Percentiles rank a stretch among this genome's conserved stretches.
phyloP scores from a whole-genome alignment of 2,329 filamentous ascomycete species.

The Endoconidiophora laricicola region DNA sequence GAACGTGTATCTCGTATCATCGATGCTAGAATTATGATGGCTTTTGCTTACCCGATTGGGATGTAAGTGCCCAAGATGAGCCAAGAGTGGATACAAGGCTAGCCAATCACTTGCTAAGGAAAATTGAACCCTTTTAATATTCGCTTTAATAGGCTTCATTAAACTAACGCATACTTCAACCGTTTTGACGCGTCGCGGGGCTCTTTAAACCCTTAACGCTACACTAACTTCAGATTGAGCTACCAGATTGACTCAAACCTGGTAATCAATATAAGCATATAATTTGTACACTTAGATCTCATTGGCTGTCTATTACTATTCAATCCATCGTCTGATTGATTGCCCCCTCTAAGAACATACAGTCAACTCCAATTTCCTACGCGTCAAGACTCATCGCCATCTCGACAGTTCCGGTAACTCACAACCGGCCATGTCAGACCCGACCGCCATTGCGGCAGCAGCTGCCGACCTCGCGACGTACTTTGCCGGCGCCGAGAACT shows the following conservation, averaged over 20 bases:
- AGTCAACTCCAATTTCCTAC: neutral
- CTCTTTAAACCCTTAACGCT: neutral
- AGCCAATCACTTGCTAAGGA: slow-evolving; percentile 1
- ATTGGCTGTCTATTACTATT: too few species aligned
- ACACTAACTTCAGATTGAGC: too few species aligned
- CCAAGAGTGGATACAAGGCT: neutral
- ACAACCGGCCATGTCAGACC: slow-evolving; percentile 3
- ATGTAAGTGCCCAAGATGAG: slow-evolving; percentile 1
- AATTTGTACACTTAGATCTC: neutral
- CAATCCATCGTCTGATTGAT: too few species aligned
- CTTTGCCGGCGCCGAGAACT: slow-evolving; percentile 39
- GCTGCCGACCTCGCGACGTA: slow-evolving; percentile 26
- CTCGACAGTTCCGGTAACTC: neutral
- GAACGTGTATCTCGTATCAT: too few species aligned
- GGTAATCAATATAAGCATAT: neutral
- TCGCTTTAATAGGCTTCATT: neutral
- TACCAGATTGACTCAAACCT: too few species aligned
- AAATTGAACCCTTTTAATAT: neutral
- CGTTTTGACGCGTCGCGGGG: slow-evolving; percentile 9
- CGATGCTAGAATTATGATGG: too few species aligned
- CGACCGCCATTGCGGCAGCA: slow-evolving; percentile 1
- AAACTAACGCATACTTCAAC: slow-evolving; percentile 8
- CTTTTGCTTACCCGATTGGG: too few species aligned
- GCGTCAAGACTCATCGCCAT: neutral
- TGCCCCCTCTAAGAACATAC: neutral